phyloP scores from a whole-genome alignment of 1,284 basidiomycete genomes.

The Cutaneotrichosporon sp. region DNA sequence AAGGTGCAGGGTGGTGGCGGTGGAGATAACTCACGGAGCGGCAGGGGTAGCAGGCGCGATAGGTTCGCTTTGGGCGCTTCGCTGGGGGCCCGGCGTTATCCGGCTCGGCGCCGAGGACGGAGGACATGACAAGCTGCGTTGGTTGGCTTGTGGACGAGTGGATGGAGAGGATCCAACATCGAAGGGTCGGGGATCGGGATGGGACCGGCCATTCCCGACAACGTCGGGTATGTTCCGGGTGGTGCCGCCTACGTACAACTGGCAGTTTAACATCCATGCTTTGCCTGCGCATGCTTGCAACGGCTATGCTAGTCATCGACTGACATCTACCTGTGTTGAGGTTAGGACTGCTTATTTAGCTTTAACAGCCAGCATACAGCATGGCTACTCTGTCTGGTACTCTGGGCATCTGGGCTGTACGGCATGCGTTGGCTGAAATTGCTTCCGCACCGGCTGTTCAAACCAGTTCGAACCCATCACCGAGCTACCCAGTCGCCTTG shows the following conservation, averaged over 20 bases:
- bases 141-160: neutral
- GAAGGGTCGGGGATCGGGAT: neutral
- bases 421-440: too few species aligned
- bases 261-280: too few species aligned
- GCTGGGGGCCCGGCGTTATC: neutral
- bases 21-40: constrained; percentile 10
- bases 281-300: too few species aligned
- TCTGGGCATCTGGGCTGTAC: too few species aligned
- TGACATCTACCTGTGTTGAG: too few species aligned
- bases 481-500: too few species aligned
- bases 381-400: too few species aligned
- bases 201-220: constrained; percentile 1
- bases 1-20: neutral
- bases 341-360: too few species aligned
- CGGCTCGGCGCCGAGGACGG: constrained; percentile 4
- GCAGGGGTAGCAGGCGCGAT: constrained; percentile 23
- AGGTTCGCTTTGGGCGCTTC: constrained; percentile 21
- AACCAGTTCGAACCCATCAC: too few species aligned
- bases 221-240: neutral
- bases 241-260: neutral
- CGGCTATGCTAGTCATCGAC: too few species aligned
- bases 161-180: neutral
- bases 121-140: neutral
- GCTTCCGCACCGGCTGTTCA: too few species aligned
- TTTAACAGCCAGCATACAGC: too few species aligned